These are phyloP conservation scores for Globisporangium cederbergense DNA, from an alignment of 352 stramenopile species.

Conservation along the genomic window DNA sequence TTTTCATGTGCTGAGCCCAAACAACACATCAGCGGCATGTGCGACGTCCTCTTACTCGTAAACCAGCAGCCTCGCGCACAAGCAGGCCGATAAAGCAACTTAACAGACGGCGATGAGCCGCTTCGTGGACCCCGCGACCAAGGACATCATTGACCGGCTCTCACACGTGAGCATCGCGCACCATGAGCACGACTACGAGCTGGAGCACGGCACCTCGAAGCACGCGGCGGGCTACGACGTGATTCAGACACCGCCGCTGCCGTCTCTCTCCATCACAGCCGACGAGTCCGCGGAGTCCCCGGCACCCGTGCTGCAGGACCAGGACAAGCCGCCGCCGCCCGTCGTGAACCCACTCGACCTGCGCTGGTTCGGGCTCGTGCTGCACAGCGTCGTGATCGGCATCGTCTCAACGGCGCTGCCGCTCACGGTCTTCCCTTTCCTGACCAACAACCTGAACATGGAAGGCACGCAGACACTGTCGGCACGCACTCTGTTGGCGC, in stretches of 20 bases:
- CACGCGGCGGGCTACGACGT: conserved; percentile 3
- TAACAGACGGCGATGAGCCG: conserved; percentile 20
- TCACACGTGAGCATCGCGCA: conserved; percentile 21
- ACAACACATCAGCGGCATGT: too few species aligned
- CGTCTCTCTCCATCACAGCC: not conserved
- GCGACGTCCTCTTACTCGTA: not conserved
- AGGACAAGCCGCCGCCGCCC: not conserved
- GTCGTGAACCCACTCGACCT: conserved; percentile 28
- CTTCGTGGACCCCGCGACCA: conserved; percentile 22
- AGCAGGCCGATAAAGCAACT: not conserved
- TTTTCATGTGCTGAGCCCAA: too few species aligned
- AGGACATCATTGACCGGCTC: conserved; percentile 37
- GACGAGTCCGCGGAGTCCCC: not conserved
- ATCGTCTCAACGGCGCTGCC: conserved; percentile 53
- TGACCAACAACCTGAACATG: conserved; percentile 69
- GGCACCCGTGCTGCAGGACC: conserved; percentile 10
- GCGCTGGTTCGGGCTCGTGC: conserved; percentile 44
- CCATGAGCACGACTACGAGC: conserved; percentile 10
- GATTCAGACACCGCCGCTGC: conserved; percentile 3
- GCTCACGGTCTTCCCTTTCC: conserved; percentile 55
- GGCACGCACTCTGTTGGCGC: conserved; percentile 38
- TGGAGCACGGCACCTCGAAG: conserved; percentile 1
- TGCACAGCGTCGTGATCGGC: conserved; percentile 48
- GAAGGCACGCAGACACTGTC: conserved; percentile 61
- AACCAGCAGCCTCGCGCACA: not conserved